phyloP scores from a whole-genome alignment of 2,329 filamentous ascomycete species.

The Penicillium sp. region DNA sequence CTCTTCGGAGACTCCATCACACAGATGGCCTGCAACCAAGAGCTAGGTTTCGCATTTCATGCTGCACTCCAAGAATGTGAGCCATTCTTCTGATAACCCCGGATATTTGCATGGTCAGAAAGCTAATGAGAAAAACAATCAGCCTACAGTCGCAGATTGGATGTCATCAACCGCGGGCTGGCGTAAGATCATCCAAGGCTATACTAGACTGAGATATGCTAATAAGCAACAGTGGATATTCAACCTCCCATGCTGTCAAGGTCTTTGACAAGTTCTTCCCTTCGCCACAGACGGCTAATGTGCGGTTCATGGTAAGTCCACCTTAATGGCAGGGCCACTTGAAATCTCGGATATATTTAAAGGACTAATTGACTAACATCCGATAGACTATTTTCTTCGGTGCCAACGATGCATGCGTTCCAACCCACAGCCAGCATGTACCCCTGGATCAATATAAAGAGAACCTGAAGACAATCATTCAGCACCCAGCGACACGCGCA shows the following conservation, averaged over 20 bases:
- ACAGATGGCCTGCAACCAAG: constrained; percentile 62
- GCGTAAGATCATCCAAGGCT: constrained; percentile 45
- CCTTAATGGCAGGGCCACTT: not conserved
- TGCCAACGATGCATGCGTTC: constrained; percentile 81
- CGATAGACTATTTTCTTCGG: constrained; percentile 74
- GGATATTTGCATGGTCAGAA: not conserved
- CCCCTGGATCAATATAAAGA: constrained; percentile 71
- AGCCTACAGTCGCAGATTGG: constrained; percentile 75
- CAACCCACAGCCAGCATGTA: constrained; percentile 70
- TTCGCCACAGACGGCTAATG: constrained; percentile 54
- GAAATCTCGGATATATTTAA: not conserved
- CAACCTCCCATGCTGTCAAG: constrained; percentile 69
- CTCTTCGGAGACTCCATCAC: constrained; percentile 91
- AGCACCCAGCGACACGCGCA: constrained; percentile 65
- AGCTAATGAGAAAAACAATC: constrained; percentile 11
- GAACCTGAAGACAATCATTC: constrained; percentile 71
- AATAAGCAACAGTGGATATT: constrained; percentile 65
- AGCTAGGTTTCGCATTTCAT: constrained; percentile 71
- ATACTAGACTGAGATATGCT: constrained; percentile 5
- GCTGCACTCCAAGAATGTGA: constrained; percentile 68
- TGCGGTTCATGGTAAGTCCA: constrained; percentile 45
- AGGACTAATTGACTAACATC: constrained; percentile 3
- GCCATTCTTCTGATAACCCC: constrained; percentile 26
- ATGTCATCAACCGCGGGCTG: constrained; percentile 85
- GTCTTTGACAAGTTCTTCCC: constrained; percentile 71